Evolutionary conservation across 2,329 filamentous ascomycete species (phyloP), one percentile per base, ranked within the genome.

Genomic region (Penicillium sumatraense): DNA sequence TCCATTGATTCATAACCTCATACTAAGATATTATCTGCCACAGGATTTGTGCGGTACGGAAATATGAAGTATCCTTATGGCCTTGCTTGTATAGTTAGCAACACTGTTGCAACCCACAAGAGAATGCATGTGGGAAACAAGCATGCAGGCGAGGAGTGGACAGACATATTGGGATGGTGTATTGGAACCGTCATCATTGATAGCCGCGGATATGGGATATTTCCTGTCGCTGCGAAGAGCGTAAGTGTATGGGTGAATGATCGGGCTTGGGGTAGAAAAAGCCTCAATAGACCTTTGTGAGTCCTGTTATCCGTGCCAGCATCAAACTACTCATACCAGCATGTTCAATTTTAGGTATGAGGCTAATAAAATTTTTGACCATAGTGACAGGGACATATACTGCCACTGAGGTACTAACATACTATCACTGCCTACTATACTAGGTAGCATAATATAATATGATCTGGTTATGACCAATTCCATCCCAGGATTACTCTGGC

Each of bases 241-340:
- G 80, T 88, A 1, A 80, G 82, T 45, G 81, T 89, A 3, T 90
- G 84, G 82, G 85, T 87, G 0, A 81, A 83, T 57, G 77, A 76
- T 41, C 76, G 78, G 56, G 84, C 83, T 1, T 74, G 81, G 38
- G 83, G 81, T 0, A 78, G 81, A 61, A 75, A 78, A 5, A 65
- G 60, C 52, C 80, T 85, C 51, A 56, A 62, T 11, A 56, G 72
- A 20, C 38, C 50, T 29, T 80, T 81, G 76, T 81, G 62, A 75
- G 74, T 71, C 54, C 47, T 42, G n/a, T n/a, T n/a, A n/a, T n/a
- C n/a, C n/a, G n/a, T n/a, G n/a, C 14, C 16, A 38, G 11, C 4
- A 11, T 18, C 35, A 20, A 38, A n/a, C n/a, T n/a, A n/a, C n/a
- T n/a, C n/a, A n/a, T 8, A 24, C 11, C 16, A 1, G 21, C 3